Base-by-base conservation (phyloP, 2,329 filamentous ascomycete species). In the Coniochaeta ligniaria region DNA sequence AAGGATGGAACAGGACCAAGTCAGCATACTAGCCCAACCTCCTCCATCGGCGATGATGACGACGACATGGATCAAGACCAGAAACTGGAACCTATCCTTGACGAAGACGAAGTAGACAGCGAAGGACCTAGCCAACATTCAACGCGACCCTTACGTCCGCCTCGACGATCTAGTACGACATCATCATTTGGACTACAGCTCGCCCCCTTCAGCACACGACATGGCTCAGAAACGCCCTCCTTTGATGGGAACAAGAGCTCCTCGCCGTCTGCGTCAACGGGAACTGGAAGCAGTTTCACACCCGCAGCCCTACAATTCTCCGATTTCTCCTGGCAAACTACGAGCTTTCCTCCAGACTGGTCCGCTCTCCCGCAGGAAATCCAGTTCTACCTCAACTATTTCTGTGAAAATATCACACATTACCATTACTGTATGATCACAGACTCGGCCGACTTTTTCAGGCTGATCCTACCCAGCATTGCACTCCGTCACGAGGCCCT, bases 381-480 rank as follows among this genome's bases (percentile, higher is more conserved):
- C 54, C 87, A 88, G 61, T 90, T 86, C 69, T 93, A 95, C 71
- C 78, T 98, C 20, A 80, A 84, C 41, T 96, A 92, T 73, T 93
- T 90, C 68, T 82, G 82, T 66, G 85, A 92, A 57, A 86, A 92
- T 66, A 83, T 98, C 62, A 91, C 86, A 0, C 81, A 89, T 70
- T 87, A 91, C 65, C 92, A 96, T 73, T 98, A 96, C 71, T 88
- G 89, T 59, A 78, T 96, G 66, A 86, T 89, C 63, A 81, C 83
- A 65, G 88, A 94, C 68, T 79, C 82, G 12, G 82, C 86, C 54
- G 80, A 87, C 63, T 96, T 97, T 71, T 85, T 97, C 63, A 85
- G 84, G 57, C 82, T 80, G 11, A 86, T 85, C 7, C 82, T 96
- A 50, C 80, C 93, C 22, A 85, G 85, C 45, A 79, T 90, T 59